phyloP scores from a whole-genome alignment of 768 basidiomycete genomes.

The Daedaleopsis sinensis region DNA sequence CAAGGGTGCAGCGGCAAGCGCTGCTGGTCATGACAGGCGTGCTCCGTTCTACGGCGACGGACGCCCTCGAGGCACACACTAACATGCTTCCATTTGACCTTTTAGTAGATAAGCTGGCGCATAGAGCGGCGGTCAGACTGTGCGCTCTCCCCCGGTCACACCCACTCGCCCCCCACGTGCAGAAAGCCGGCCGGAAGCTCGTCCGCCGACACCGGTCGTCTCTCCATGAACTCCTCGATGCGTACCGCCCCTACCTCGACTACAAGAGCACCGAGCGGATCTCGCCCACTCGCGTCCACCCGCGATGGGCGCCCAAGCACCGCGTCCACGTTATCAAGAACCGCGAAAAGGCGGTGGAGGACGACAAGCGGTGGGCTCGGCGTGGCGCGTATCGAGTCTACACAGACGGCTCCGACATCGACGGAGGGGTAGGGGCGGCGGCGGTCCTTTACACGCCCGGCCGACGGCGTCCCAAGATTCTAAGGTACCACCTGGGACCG shows the following conservation, averaged over 20 bases:
- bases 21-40: slow-evolving; percentile 20
- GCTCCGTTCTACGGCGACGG: neutral
- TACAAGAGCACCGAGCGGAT: neutral
- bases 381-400: slow-evolving; percentile 15
- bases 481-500: slow-evolving; percentile 26
- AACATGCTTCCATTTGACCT: neutral
- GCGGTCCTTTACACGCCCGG: neutral
- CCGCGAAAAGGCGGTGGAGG: no score
- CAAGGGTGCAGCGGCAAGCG: slow-evolving; percentile 9
- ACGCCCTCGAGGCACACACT: neutral
- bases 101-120: neutral
- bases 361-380: neutral
- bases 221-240: neutral
- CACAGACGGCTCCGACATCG: slow-evolving; percentile 32
- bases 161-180: neutral
- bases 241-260: slow-evolving; percentile 1
- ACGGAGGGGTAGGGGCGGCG: slow-evolving; percentile 8
- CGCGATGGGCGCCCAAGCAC: neutral
- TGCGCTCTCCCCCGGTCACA: slow-evolving; percentile 18
- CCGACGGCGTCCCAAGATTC: neutral
- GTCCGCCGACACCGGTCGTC: neutral
- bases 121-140: neutral
- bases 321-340: neutral
- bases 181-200: neutral
- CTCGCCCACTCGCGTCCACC: neutral